Conservation (phyloP, 2,329 filamentous ascomycete genomes). For the Bisporella sp. region DNA sequence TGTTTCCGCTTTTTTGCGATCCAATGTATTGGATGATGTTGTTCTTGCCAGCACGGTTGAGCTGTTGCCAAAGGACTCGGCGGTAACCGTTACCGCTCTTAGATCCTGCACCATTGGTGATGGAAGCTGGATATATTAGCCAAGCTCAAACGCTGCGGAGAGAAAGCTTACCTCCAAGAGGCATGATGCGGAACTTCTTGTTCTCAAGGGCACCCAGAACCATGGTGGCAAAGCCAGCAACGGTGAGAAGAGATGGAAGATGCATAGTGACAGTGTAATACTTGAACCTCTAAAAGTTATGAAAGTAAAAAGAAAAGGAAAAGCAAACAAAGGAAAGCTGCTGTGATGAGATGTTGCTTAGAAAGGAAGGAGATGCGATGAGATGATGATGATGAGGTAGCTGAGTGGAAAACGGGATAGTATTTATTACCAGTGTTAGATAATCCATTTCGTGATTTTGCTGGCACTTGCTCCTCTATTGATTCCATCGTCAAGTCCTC, state of each 20-base stretch:
- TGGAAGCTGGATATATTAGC: conserved; percentile 21
- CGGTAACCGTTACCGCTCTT: conserved; percentile 34
- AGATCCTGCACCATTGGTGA: conserved; percentile 28
- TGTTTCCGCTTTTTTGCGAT: conserved; percentile 24
- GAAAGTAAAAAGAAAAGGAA: too few relatives aligned
- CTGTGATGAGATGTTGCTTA: not conserved
- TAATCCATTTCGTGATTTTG: too few relatives aligned
- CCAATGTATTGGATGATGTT: conserved; percentile 26
- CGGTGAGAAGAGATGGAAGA: not conserved
- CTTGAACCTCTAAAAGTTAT: too few relatives aligned
- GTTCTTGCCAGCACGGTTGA: conserved; percentile 11
- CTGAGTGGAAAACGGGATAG: too few relatives aligned
- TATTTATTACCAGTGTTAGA: too few relatives aligned
- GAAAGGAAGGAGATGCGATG: not conserved
- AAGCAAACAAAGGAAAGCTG: too few relatives aligned
- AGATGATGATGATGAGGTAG: too few relatives aligned
- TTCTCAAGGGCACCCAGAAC: not conserved
- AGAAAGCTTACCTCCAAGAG: not conserved
- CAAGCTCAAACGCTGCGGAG: not conserved
- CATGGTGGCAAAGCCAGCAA: not conserved
- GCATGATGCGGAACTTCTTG: not conserved
- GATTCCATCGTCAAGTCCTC: too few relatives aligned
- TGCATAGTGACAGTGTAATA: too few relatives aligned
- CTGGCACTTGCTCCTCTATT: too few relatives aligned
- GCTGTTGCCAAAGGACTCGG: conserved; percentile 17